These are phyloP conservation scores for Paulownia fortunei DNA, from an alignment of 257 asterid species.

Conservation along the genomic window DNA sequence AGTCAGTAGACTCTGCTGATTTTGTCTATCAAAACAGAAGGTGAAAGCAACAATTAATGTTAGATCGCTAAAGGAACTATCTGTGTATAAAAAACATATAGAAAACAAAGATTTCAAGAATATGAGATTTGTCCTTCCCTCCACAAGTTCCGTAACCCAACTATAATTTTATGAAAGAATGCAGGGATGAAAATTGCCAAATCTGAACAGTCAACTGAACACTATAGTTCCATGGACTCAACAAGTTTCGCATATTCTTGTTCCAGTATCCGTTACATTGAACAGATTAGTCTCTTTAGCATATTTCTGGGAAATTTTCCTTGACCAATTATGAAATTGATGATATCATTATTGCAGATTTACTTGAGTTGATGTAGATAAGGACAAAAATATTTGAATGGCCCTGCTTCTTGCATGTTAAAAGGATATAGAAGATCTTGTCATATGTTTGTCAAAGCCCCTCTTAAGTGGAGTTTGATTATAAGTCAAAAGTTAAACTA, in stretches of 20 bases:
- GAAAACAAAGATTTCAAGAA: too few relatives aligned
- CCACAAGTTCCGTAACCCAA: too few relatives aligned
- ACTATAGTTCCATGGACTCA: too few relatives aligned
- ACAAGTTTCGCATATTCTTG: not conserved
- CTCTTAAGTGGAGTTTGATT: not conserved
- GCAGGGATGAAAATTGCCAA: too few relatives aligned
- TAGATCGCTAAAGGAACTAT: not conserved
- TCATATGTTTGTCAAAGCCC: too few relatives aligned
- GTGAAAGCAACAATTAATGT: not conserved
- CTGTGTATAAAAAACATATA: not conserved
- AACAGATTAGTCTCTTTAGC: not conserved
- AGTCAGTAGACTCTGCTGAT: constrained; percentile 56
- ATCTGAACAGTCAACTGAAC: too few relatives aligned
- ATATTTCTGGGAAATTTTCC: not conserved
- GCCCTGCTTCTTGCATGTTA: too few relatives aligned
- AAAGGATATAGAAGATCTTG: too few relatives aligned
- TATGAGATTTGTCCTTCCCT: not conserved
- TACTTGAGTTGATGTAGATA: too few relatives aligned
- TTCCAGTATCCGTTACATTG: not conserved
- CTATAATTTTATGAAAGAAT: too few relatives aligned
- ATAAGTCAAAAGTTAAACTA: not conserved
- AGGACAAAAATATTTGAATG: too few relatives aligned
- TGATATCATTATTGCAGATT: not conserved
- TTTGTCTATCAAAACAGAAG: constrained; percentile 35
- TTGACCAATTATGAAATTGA: not conserved